phyloP scores from a whole-genome alignment of 2,329 filamentous ascomycete genomes.

The Scopulariopsis brevicaulis region DNA sequence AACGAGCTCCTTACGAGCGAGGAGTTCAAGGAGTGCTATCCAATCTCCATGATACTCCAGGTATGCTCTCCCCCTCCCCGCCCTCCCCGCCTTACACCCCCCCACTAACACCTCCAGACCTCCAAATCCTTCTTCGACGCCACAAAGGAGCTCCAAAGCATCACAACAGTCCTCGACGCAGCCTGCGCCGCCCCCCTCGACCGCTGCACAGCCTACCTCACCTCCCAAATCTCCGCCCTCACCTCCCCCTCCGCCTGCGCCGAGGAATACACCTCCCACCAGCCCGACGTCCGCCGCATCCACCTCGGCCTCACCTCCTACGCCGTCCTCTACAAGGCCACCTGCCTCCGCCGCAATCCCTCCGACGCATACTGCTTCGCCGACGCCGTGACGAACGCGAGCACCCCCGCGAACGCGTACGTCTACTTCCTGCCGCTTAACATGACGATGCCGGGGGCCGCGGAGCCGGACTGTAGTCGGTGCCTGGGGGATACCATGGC shows the following conservation, averaged over 20 bases:
- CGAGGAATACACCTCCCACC: conserved; percentile 53
- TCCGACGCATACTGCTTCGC: conserved; percentile 70
- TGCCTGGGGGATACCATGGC: conserved; percentile 76
- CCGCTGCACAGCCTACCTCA: conserved; percentile 56
- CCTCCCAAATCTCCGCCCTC: conserved; percentile 53
- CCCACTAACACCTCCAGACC: conserved; percentile 37
- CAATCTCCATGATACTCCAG: conserved; percentile 74
- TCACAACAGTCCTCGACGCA: conserved; percentile 68
- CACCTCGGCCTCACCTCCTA: conserved; percentile 71
- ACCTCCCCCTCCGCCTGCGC: conserved; percentile 54
- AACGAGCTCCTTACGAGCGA: conserved; percentile 51
- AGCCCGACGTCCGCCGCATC: conserved; percentile 61
- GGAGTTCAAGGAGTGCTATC: conserved; percentile 64
- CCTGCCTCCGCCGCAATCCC: conserved; percentile 52
- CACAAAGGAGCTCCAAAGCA: conserved; percentile 56
- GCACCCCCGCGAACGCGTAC: conserved; percentile 60
- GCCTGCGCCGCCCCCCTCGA: conserved; percentile 60
- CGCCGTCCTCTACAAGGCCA: conserved; percentile 64
- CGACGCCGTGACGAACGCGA: conserved; percentile 67
- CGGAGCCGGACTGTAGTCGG: conserved; percentile 60
- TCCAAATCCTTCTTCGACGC: conserved; percentile 78
- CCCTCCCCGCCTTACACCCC: background rate
- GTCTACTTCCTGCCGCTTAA: conserved; percentile 83
- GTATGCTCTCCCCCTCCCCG: conserved; percentile 25
- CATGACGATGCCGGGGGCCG: conserved; percentile 51